phyloP scores from a whole-genome alignment of 805 yeast genomes.

The Cyberlindnera xylosilytica region DNA sequence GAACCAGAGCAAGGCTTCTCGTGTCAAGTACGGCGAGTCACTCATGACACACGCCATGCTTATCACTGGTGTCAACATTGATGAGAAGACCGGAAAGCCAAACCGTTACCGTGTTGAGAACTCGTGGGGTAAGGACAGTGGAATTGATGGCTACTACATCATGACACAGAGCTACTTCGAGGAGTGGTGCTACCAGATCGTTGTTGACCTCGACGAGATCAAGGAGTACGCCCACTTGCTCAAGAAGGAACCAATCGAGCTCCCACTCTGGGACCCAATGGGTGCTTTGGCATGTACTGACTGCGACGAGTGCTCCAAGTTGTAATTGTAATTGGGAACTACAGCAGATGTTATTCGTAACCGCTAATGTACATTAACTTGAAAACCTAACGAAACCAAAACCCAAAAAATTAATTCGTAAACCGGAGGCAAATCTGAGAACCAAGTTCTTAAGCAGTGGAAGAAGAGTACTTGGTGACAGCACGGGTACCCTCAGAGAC shows the following conservation, averaged over 20 bases:
- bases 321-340: neutral
- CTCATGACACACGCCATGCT: conserved; percentile 91
- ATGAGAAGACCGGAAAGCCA: conserved; percentile 50
- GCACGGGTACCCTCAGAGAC: conserved; percentile 99
- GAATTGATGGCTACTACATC: conserved; percentile 63
- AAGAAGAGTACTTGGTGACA: conserved; percentile 92
- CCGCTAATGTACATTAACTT: conserved; percentile 17
- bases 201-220: conserved; percentile 52
- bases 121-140: conserved; percentile 72
- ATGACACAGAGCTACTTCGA: conserved; percentile 75
- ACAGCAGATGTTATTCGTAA: neutral
- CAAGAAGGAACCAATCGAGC: conserved; percentile 43
- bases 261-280: conserved; percentile 80
- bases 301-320: conserved; percentile 1
- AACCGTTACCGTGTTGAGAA: conserved; percentile 72
- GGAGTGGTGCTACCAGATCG: conserved; percentile 73
- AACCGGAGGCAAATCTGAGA: conserved; percentile 8
- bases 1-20: conserved; percentile 57
- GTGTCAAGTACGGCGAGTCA: conserved; percentile 68
- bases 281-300: conserved; percentile 56
- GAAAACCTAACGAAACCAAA: conserved; percentile 13
- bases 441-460: conserved; percentile 36
- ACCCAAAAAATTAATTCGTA: conserved; percentile 14
- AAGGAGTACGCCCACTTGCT: conserved; percentile 32
- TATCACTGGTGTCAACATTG: conserved; percentile 76